A percentile compares a stretch with the other conserved stretches of the same genome.
phyloP scores from a whole-genome alignment of 2,329 filamentous ascomycete species.

The Aspergillus intermedius region DNA sequence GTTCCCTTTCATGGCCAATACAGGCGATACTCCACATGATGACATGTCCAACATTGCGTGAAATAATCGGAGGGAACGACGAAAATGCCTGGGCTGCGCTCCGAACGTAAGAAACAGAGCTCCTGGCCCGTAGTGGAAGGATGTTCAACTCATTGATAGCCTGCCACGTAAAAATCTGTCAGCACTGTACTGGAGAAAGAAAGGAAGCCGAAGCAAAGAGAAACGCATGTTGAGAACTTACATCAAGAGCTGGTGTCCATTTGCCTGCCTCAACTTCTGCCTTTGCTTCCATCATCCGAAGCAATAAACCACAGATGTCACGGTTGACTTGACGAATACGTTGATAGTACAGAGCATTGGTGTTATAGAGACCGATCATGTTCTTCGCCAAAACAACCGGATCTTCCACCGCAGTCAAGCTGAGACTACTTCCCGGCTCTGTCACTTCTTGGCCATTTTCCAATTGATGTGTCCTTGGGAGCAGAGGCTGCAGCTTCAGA shows the following conservation, averaged over 20 bases:
- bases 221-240: constrained; percentile 38
- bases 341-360: constrained; percentile 54
- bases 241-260: constrained; percentile 59
- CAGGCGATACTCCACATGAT: constrained; percentile 90
- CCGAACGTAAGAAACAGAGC: constrained; percentile 73
- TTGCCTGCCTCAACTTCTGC: constrained; percentile 50
- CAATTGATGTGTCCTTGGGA: constrained; percentile 52
- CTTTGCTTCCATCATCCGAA: constrained; percentile 57
- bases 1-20: constrained; percentile 70
- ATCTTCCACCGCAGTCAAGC: constrained; percentile 62
- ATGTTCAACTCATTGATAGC: constrained; percentile 69
- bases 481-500: constrained; percentile 70
- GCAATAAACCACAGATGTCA: constrained; percentile 53
- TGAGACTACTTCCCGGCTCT: constrained; percentile 43
- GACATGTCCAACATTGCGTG: constrained; percentile 82
- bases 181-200: not conserved
- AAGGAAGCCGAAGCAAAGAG: not conserved
- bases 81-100: constrained; percentile 74
- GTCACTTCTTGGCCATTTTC: constrained; percentile 38
- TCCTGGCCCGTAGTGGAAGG: constrained; percentile 67
- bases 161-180: constrained; percentile 36
- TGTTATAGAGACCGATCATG: constrained; percentile 57
- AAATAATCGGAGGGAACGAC: constrained; percentile 68
- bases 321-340: constrained; percentile 54
- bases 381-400: constrained; percentile 57